Percentiles rank a stretch among this genome's conserved stretches.
phyloP scores from a whole-genome alignment of 768 basidiomycete species.

The Amanita exitialis region DNA sequence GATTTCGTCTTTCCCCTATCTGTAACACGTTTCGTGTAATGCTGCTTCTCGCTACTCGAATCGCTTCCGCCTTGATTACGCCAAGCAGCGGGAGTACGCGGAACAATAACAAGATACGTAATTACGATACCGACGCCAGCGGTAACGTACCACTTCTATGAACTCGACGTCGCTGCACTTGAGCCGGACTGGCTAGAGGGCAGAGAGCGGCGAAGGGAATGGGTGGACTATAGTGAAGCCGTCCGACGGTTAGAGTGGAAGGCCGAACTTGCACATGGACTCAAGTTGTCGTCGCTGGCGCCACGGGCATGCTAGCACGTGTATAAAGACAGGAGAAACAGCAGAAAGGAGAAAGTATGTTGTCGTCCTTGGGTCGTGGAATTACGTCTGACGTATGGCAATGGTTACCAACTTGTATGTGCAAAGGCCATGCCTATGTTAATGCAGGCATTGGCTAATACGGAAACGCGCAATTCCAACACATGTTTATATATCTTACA shows the following conservation, averaged over 20 bases:
- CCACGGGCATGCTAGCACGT: constrained; percentile 16
- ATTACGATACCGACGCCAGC: constrained; percentile 73
- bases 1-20: constrained; percentile 37
- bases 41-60: background rate
- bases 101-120: constrained; percentile 77
- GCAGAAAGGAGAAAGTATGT: background rate
- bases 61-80: constrained; percentile 9
- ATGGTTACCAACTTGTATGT: background rate
- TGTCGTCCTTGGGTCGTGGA: background rate
- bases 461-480: background rate
- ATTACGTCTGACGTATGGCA: background rate
- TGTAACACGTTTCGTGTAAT: constrained; percentile 8
- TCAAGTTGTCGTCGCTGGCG: constrained; percentile 63
- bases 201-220: constrained; percentile 72
- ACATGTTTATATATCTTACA: background rate
- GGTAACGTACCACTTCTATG: constrained; percentile 84
- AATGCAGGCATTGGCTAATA: background rate
- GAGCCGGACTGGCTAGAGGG: constrained; percentile 78
- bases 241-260: constrained; percentile 72
- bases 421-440: background rate
- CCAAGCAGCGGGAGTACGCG: constrained; percentile 74
- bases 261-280: constrained; percentile 69
- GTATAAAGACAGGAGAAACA: background rate
- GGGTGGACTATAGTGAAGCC: constrained; percentile 85
- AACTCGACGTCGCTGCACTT: constrained; percentile 70